phyloP scores from a whole-genome alignment of 768 basidiomycete species.

The Suillus paluster region DNA sequence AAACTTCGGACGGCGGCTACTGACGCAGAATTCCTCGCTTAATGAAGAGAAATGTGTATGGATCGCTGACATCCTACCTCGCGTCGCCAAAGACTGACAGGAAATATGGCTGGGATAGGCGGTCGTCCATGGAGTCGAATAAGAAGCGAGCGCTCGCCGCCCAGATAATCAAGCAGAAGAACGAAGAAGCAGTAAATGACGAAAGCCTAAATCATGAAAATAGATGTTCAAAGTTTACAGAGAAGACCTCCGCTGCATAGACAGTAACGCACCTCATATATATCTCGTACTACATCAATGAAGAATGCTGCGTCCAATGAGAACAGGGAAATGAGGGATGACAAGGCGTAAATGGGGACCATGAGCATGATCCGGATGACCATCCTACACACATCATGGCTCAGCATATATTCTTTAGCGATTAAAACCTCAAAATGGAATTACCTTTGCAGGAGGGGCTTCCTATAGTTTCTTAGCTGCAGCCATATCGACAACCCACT shows the following conservation, averaged over 20 bases:
- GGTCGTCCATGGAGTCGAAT: slow-evolving; percentile 91
- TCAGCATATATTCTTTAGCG: not conserved
- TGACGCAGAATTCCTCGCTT: slow-evolving; percentile 95
- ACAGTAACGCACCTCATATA: slow-evolving; percentile 79
- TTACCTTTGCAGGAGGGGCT: slow-evolving; percentile 79
- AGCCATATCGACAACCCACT: slow-evolving; percentile 76
- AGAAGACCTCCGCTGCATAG: not conserved
- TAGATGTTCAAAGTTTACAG: not conserved
- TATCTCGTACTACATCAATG: slow-evolving; percentile 91
- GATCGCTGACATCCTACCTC: slow-evolving; percentile 96
- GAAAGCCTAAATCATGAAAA: slow-evolving; percentile 65
- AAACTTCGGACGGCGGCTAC: slow-evolving; percentile 15
- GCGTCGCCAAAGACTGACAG: slow-evolving; percentile 76
- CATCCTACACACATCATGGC: slow-evolving; percentile 54
- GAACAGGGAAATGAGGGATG: slow-evolving; percentile 91
- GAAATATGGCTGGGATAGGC: slow-evolving; percentile 87
- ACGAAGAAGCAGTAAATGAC: slow-evolving; percentile 94
- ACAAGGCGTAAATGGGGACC: slow-evolving; percentile 91
- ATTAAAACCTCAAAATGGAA: not conserved
- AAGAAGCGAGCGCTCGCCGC: slow-evolving; percentile 91
- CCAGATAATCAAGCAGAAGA: slow-evolving; percentile 80
- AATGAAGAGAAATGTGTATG: slow-evolving; percentile 90
- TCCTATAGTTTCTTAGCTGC: slow-evolving; percentile 86
- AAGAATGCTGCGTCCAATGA: slow-evolving; percentile 95
- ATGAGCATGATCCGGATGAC: slow-evolving; percentile 96